Evolutionary conservation across 2,329 filamentous ascomycete genomes (phyloP).

Genomic region (Chaetomium globosum): DNA sequence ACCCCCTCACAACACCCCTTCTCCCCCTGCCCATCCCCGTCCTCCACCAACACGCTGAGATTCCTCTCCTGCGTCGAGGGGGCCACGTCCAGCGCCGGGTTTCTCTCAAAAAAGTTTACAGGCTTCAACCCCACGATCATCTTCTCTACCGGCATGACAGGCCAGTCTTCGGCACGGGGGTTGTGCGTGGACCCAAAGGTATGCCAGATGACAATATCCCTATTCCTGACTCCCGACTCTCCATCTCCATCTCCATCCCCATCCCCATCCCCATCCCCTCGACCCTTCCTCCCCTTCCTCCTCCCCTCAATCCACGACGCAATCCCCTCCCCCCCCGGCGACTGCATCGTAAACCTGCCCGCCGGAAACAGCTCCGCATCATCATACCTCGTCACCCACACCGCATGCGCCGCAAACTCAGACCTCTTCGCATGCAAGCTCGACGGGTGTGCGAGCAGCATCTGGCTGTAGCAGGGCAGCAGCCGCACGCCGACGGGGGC

Average conservation of each 20-base stretch:
- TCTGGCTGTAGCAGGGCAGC: conserved; percentile 55
- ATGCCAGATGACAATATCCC: conserved; percentile 56
- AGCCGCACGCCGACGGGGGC: conserved; percentile 55
- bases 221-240: conserved; percentile 37
- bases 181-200: conserved; percentile 61
- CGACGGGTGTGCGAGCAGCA: conserved; percentile 53
- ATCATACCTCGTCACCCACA: conserved; percentile 45
- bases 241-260: neutral
- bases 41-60: conserved; percentile 40
- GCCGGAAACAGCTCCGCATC: conserved; percentile 45
- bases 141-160: conserved; percentile 67
- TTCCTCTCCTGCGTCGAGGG: conserved; percentile 50
- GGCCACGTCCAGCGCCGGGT: conserved; percentile 56
- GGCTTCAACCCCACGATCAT: conserved; percentile 53
- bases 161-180: conserved; percentile 66
- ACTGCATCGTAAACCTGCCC: conserved; percentile 47
- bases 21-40: neutral
- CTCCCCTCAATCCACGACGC: conserved; percentile 39
- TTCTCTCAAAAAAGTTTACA: conserved; percentile 56
- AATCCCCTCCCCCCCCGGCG: conserved; percentile 42
- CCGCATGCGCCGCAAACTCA: conserved; percentile 44
- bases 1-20: neutral
- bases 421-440: conserved; percentile 42
- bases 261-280: too few species aligned
- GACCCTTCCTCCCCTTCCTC: conserved; percentile 51